Conservation (phyloP, 1,139 yeast species). For the Blastobotrys serpentis region DNA sequence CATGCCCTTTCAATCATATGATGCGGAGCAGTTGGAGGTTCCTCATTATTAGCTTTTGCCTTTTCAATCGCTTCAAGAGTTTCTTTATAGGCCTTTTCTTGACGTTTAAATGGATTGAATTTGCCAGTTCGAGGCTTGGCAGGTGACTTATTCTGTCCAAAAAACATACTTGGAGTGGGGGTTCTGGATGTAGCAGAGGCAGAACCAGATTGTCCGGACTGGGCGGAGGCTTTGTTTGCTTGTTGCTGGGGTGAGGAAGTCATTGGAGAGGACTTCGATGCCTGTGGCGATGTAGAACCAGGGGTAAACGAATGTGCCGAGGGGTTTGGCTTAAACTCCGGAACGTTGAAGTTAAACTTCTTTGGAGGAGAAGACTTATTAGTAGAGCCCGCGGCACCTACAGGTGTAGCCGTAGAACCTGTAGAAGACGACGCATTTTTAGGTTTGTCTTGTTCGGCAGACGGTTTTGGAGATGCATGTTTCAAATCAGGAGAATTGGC, state of each 20-base stretch:
- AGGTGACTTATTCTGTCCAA: constrained; percentile 48
- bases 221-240: background rate
- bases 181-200: constrained; percentile 12
- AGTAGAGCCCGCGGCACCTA: constrained; percentile 22
- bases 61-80: constrained; percentile 1
- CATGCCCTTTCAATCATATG: constrained; percentile 61
- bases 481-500: constrained; percentile 14
- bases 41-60: constrained; percentile 23
- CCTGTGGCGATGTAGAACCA: constrained; percentile 8
- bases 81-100: constrained; percentile 39
- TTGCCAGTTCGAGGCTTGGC: constrained; percentile 43
- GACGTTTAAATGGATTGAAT: constrained; percentile 57
- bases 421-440: constrained; percentile 18
- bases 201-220: background rate
- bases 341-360: constrained; percentile 56
- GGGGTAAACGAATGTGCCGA: constrained; percentile 74
- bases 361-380: constrained; percentile 23
- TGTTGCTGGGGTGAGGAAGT: constrained; percentile 7
- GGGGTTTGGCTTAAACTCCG: constrained; percentile 68
- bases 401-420: constrained; percentile 13
- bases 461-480: constrained; percentile 20
- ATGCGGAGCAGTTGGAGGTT: constrained; percentile 31
- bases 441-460: constrained; percentile 20
- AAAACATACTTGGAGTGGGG: constrained; percentile 32
- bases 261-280: constrained; percentile 1